Evolutionary conservation across 2,329 filamentous ascomycete genomes (phyloP), one percentile per base, ranked within the genome.

Genomic region (Clonostachys byssicola): DNA sequence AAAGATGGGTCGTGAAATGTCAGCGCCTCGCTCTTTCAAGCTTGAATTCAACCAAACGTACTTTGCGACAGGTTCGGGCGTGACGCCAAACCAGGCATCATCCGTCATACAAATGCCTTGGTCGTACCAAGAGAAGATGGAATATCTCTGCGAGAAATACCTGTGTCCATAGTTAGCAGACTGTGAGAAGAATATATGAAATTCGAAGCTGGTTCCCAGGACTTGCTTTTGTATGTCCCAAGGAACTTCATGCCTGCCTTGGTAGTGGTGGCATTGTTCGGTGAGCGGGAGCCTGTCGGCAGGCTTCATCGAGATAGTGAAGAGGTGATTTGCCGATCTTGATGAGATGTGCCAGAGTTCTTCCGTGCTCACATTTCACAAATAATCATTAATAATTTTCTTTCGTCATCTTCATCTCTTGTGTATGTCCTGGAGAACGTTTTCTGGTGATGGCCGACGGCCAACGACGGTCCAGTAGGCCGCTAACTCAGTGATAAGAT

Each of bases 1-100:
- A 52, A 20, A 39, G 8, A 13, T 50, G 62, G 50, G 63, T 17
- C 23, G 23, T 61, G 55, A 45, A 45, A 16, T 45, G 16, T 34
- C 18, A 17, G 12, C 4, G 8, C 34, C 5, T 44, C 10, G 16
- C 36, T 8, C 16, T 34, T 17, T 23, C 7, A 14, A 12, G 14
- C 14, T 12, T 20, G n/a, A 14, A 14, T 23, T 42, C 12, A n/a
- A 16, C 23, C 23, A 30, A 30, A 70, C 75, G 58, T 73, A 94
- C 89, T 78, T 83, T 50, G 94, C 94, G 30, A 99, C 82, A 5
- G 89, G 88, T 65, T 99, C 92, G 13, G 94, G 92, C 0, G 95
- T 99, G 8, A 97, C 92, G 47, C 92, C 94, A 64, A 94, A 99
- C 94, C 94, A 99, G 46, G 91, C 88, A 68, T 92, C 86, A 63